Conservation (phyloP, 1,284 basidiomycete genomes). For the Cryptococcus sp. region DNA sequence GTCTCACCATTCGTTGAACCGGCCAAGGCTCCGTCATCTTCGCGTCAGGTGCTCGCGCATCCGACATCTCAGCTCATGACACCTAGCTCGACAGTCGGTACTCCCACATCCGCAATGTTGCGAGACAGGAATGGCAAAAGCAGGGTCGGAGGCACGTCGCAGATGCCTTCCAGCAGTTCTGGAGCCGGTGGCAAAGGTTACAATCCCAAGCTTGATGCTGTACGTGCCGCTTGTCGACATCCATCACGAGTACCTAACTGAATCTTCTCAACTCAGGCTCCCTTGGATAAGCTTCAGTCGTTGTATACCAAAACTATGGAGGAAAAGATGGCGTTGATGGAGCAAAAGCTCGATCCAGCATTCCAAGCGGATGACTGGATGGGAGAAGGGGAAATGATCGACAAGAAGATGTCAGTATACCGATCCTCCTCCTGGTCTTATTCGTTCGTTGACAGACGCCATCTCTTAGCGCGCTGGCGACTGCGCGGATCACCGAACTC, state of each 20-base stretch:
- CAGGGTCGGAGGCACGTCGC: background rate
- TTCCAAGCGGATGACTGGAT: constrained; percentile 3
- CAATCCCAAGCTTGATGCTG: constrained; percentile 15
- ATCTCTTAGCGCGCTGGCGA: constrained; percentile 23
- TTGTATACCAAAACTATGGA: constrained; percentile 36
- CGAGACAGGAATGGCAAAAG: constrained; percentile 8
- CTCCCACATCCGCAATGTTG: constrained; percentile 3
- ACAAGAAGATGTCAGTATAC: constrained; percentile 16
- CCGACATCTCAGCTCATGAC: constrained; percentile 12
- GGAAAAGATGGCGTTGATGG: constrained; percentile 11
- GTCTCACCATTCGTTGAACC: too few species aligned
- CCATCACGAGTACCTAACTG: background rate
- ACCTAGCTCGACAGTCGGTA: constrained; percentile 10
- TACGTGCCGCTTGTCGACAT: background rate
- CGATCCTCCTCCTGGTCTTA: background rate
- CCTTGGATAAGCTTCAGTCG: constrained; percentile 31
- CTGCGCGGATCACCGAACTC: constrained; percentile 40
- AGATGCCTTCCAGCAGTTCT: background rate
- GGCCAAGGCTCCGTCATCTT: too few species aligned
- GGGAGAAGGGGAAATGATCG: constrained; percentile 9
- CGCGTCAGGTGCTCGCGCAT: too few species aligned
- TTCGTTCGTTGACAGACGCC: background rate
- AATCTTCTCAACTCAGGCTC: constrained; percentile 12
- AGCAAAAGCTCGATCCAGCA: constrained; percentile 9
- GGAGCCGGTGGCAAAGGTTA: background rate